These are phyloP conservation scores for Lasiosphaeria hispida DNA, from an alignment of 495 filamentous ascomycete genomes.

Conservation along the genomic window DNA sequence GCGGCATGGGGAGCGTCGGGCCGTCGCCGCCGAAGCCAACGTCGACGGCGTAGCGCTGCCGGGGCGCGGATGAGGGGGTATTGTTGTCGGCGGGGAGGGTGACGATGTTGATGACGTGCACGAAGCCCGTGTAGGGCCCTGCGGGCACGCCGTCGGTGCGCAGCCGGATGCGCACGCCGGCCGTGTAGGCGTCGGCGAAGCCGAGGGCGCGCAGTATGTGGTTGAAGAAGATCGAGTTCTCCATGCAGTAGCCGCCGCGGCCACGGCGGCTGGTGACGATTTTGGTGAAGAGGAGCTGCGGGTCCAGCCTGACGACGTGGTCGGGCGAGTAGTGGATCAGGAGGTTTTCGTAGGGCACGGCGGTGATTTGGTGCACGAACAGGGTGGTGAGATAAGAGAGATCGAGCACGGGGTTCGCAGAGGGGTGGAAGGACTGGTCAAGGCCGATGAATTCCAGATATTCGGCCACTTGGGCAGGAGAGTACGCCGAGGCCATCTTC, in stretches of 20 bases:
- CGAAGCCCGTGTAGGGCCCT: conserved; percentile 45
- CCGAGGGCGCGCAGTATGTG: conserved; percentile 58
- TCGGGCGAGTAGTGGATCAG: conserved; percentile 43
- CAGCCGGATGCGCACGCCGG: conserved; percentile 36
- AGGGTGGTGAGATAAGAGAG: conserved; percentile 42
- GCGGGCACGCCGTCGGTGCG: conserved; percentile 28
- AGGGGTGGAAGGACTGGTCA: conserved; percentile 25
- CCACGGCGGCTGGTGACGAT: conserved; percentile 51
- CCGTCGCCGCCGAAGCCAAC: conserved; percentile 65
- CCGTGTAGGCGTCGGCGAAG: conserved; percentile 48
- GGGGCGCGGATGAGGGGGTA: conserved; percentile 38
- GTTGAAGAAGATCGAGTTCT: conserved; percentile 61
- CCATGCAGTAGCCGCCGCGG: conserved; percentile 72
- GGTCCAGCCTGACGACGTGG: conserved; percentile 51
- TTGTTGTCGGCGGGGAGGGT: conserved; percentile 36
- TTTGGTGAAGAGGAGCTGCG: conserved; percentile 58
- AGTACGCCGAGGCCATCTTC: conserved; percentile 2
- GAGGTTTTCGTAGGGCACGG: conserved; percentile 69
- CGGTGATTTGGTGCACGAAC: conserved; percentile 53
- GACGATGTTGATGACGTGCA: conserved; percentile 61
- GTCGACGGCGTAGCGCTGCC: conserved; percentile 53
- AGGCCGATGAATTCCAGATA: conserved; percentile 33
- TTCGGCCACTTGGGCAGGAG: conserved; percentile 18
- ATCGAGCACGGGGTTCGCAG: conserved; percentile 24
- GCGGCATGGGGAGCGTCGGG: conserved; percentile 52